A percentile compares a stretch with the other conserved stretches of the same genome.
These are phyloP conservation scores for Vitis rotundifolia DNA, from an alignment of 164 flowering plant species.

Conservation along the genomic window DNA sequence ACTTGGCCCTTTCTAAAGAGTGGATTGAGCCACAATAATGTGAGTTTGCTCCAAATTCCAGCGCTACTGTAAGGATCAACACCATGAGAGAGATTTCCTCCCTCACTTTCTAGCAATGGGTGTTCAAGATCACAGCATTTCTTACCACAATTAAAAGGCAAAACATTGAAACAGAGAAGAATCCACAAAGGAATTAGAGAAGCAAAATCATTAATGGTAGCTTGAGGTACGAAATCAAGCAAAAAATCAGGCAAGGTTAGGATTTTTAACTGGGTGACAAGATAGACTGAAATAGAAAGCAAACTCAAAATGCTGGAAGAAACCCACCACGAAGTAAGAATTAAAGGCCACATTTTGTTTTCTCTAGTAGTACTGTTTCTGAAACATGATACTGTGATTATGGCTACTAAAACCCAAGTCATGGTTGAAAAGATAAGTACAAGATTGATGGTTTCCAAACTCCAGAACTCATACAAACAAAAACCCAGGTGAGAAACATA, in stretches of 20 bases:
- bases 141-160: slow-evolving; percentile 10
- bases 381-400: slow-evolving; percentile 31
- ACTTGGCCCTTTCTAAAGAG: slow-evolving; percentile 52
- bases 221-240: too few relatives aligned
- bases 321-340: slow-evolving; percentile 65
- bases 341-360: slow-evolving; percentile 50
- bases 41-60: slow-evolving; percentile 63
- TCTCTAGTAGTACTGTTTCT: slow-evolving; percentile 20
- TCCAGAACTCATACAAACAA: slow-evolving; percentile 38
- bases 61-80: slow-evolving; percentile 34
- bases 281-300: slow-evolving; percentile 23
- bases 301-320: slow-evolving; percentile 26
- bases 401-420: slow-evolving; percentile 50
- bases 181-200: slow-evolving; percentile 48
- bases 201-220: slow-evolving; percentile 39
- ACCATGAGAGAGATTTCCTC: neutral
- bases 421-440: slow-evolving; percentile 23
- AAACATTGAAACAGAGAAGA: slow-evolving; percentile 39
- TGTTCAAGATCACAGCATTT: slow-evolving; percentile 22
- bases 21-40: slow-evolving; percentile 75
- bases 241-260: slow-evolving; percentile 19
- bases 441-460: slow-evolving; percentile 8
- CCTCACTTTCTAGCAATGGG: slow-evolving; percentile 40
- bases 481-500: slow-evolving; percentile 38
- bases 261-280: slow-evolving; percentile 23